These are phyloP conservation scores for Saitozyma sp. DNA, from an alignment of 768 basidiomycete genomes.

Conservation along the genomic window DNA sequence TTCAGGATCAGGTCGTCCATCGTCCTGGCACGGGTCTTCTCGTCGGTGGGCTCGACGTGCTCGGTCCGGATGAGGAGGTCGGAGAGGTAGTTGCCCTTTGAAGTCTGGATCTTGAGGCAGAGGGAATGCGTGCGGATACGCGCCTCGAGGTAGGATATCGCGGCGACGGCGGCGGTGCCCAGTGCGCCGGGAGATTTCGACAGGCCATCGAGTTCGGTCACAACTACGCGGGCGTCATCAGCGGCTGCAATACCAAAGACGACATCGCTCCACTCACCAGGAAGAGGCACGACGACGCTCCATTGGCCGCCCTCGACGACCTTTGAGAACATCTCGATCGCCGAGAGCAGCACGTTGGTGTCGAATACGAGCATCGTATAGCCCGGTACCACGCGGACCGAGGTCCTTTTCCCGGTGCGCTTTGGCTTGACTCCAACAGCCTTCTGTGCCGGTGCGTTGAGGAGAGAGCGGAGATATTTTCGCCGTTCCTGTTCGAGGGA, in stretches of 20 bases:
- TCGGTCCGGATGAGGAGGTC: slow-evolving; percentile 81
- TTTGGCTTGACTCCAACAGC: not conserved
- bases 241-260: not conserved
- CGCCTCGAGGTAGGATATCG: slow-evolving; percentile 71
- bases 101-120: slow-evolving; percentile 91
- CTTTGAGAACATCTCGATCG: slow-evolving; percentile 68
- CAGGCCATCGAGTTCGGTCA: slow-evolving; percentile 97
- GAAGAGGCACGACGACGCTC: slow-evolving; percentile 88
- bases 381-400: slow-evolving; percentile 66
- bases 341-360: slow-evolving; percentile 90
- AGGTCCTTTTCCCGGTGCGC: slow-evolving; percentile 37
- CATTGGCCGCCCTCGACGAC: slow-evolving; percentile 77
- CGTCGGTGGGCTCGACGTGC: slow-evolving; percentile 65
- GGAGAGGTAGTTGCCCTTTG: slow-evolving; percentile 86
- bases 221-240: slow-evolving; percentile 56
- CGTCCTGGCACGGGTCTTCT: slow-evolving; percentile 60
- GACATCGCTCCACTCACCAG: slow-evolving; percentile 50
- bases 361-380: slow-evolving; percentile 90
- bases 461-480: slow-evolving; percentile 69
- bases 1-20: slow-evolving; percentile 96
- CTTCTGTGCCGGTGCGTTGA: slow-evolving; percentile 55
- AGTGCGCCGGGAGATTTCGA: slow-evolving; percentile 60
- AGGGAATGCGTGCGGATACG: slow-evolving; percentile 71
- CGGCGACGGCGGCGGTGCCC: slow-evolving; percentile 70
- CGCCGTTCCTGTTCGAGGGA: slow-evolving; percentile 63